Evolutionary conservation across 306 rosid genomes (phyloP).

Genomic region (Cucurbita ficifolia): DNA sequence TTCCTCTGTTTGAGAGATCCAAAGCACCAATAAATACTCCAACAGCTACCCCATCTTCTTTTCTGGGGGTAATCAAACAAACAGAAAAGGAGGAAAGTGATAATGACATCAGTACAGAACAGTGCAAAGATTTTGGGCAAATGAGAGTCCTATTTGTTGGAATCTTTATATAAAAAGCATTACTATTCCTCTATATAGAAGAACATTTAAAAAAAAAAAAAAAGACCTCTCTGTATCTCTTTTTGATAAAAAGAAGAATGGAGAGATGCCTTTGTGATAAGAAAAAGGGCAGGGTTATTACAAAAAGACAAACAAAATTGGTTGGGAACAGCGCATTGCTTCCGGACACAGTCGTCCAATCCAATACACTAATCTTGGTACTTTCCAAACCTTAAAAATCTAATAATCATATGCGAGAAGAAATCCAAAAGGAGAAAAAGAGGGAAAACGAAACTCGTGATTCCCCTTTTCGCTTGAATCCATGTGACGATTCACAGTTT

Average conservation of each 20-base stretch:
- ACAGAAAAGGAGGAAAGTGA: background rate
- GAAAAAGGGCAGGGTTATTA: background rate
- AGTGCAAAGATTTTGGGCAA: background rate
- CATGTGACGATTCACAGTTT: background rate
- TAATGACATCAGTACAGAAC: constrained; percentile 9
- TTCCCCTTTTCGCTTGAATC: background rate
- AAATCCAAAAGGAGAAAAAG: background rate
- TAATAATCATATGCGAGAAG: background rate
- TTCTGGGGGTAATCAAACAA: constrained; percentile 36
- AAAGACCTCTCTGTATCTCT: background rate
- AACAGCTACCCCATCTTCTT: constrained; percentile 79
- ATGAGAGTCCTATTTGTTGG: constrained; percentile 3
- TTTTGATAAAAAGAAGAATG: background rate
- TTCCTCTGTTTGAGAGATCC: constrained; percentile 47
- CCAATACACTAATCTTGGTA: background rate
- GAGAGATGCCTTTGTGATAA: background rate
- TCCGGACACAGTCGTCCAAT: constrained; percentile 1
- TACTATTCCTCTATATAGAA: background rate
- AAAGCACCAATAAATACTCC: constrained; percentile 56
- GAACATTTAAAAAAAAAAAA: background rate
- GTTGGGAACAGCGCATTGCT: background rate
- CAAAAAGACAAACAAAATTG: background rate
- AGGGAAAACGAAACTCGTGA: background rate
- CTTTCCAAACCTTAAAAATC: background rate
- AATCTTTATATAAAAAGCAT: background rate